A percentile compares a stretch with the other conserved stretches of the same genome.
These are phyloP conservation scores for Carex kokanica DNA, from an alignment of 176 grass and related monocot species.

Conservation along the genomic window DNA sequence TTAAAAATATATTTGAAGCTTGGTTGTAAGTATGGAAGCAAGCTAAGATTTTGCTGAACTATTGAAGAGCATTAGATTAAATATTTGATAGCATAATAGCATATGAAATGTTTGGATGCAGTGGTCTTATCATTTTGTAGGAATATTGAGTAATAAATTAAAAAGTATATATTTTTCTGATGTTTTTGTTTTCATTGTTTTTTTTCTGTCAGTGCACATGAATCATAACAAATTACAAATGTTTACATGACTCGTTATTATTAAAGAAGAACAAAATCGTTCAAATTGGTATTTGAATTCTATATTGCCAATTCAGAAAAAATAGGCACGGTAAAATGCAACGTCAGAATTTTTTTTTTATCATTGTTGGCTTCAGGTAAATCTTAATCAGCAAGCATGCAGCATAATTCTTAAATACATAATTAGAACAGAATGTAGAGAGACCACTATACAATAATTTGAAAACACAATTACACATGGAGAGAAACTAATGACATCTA, in stretches of 20 bases:
- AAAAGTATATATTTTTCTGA: too few relatives aligned
- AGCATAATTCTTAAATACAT: neutral
- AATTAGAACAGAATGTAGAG: neutral
- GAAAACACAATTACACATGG: constrained; percentile 14
- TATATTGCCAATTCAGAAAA: too few relatives aligned
- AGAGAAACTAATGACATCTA: neutral
- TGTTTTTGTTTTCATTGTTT: too few relatives aligned
- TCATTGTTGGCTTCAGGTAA: neutral
- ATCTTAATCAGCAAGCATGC: neutral
- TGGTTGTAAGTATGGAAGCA: constrained; percentile 4
- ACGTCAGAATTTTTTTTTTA: neutral
- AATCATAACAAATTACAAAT: too few relatives aligned
- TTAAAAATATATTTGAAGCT: neutral
- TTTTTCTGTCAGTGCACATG: too few relatives aligned
- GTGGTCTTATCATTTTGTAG: neutral
- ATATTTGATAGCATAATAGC: neutral
- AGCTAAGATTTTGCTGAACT: neutral
- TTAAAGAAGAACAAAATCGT: too few relatives aligned
- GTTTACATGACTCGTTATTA: too few relatives aligned
- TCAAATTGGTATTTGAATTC: too few relatives aligned
- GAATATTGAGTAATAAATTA: too few relatives aligned
- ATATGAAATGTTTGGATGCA: neutral
- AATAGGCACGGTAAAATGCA: too few relatives aligned
- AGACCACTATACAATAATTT: constrained; percentile 36
- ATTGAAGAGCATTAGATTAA: neutral